Evolutionary conservation across 2,329 filamentous ascomycete genomes (phyloP).

Genomic region (Penicillium brevicompactum): DNA sequence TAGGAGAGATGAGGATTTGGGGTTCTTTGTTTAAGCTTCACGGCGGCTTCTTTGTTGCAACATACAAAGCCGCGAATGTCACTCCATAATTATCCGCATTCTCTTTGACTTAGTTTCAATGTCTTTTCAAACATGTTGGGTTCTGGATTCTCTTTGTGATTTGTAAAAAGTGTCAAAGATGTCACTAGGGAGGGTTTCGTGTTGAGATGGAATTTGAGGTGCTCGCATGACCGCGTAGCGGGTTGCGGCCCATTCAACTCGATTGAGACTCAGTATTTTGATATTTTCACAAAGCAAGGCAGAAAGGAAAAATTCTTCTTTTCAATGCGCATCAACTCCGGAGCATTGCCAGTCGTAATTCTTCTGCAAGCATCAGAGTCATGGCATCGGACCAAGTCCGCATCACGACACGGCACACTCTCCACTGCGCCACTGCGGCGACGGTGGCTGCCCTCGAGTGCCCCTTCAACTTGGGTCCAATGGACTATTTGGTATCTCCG

Average conservation of each 20-base stretch:
- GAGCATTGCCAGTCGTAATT: not conserved
- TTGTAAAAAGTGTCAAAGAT: not conserved
- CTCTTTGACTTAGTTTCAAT: not conserved
- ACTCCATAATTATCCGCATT: not conserved
- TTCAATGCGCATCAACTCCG: not conserved
- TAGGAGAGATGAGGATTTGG: not conserved
- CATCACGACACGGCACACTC: constrained; percentile 4
- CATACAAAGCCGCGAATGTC: not conserved
- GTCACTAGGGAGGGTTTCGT: not conserved
- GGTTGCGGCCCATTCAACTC: not conserved
- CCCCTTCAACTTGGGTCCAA: not conserved
- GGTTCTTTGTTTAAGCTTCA: not conserved
- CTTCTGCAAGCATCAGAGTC: too few species aligned
- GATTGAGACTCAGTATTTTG: not conserved
- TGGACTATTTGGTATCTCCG: not conserved
- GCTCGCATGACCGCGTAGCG: not conserved
- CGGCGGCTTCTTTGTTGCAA: not conserved
- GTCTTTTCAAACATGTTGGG: not conserved
- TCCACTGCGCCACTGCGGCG: constrained; percentile 5
- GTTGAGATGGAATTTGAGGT: not conserved
- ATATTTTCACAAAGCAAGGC: too few species aligned
- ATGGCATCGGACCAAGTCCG: constrained; percentile 1
- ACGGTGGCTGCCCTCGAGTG: not conserved
- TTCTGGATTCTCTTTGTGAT: not conserved
- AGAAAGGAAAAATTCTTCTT: too few species aligned